These are phyloP conservation scores for Boletus mariae DNA, from an alignment of 1,284 basidiomycete genomes.

Conservation along the genomic window DNA sequence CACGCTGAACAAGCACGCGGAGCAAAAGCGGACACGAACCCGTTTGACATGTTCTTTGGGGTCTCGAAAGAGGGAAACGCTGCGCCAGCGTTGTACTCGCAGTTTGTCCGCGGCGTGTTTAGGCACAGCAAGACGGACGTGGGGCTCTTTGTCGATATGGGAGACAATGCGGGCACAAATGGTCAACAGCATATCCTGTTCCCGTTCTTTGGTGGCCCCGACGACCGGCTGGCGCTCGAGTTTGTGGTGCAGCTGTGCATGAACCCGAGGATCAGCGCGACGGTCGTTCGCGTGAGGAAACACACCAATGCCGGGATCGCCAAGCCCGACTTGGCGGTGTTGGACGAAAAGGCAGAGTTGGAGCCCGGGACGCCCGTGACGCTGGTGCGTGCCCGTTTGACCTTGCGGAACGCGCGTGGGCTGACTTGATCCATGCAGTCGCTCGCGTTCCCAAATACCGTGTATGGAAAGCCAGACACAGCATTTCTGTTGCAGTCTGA, in stretches of 20 bases:
- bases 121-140: conserved; percentile 66
- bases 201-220: conserved; percentile 93
- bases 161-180: conserved; percentile 34
- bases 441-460: conserved; percentile 56
- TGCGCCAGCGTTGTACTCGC: conserved; percentile 58
- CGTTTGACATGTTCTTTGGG: conserved; percentile 66
- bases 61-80: conserved; percentile 33
- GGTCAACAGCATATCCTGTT: conserved; percentile 72
- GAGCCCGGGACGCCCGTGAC: not conserved
- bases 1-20: conserved; percentile 18
- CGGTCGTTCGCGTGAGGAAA: conserved; percentile 50
- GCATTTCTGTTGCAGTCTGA: conserved; percentile 65
- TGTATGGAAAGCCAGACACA: conserved; percentile 62
- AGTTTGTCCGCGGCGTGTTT: conserved; percentile 84
- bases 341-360: conserved; percentile 25
- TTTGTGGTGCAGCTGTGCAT: conserved; percentile 80
- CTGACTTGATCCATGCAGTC: conserved; percentile 39
- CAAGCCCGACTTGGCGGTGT: conserved; percentile 22
- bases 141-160: conserved; percentile 79
- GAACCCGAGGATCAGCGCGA: conserved; percentile 67
- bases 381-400: conserved; percentile 30
- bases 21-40: conserved; percentile 35
- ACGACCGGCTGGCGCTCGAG: conserved; percentile 84
- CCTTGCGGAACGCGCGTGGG: conserved; percentile 39
- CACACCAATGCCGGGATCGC: conserved; percentile 17